phyloP scores from a whole-genome alignment of 2,329 filamentous ascomycete genomes.

The Pseudogymnoascus sp. region DNA sequence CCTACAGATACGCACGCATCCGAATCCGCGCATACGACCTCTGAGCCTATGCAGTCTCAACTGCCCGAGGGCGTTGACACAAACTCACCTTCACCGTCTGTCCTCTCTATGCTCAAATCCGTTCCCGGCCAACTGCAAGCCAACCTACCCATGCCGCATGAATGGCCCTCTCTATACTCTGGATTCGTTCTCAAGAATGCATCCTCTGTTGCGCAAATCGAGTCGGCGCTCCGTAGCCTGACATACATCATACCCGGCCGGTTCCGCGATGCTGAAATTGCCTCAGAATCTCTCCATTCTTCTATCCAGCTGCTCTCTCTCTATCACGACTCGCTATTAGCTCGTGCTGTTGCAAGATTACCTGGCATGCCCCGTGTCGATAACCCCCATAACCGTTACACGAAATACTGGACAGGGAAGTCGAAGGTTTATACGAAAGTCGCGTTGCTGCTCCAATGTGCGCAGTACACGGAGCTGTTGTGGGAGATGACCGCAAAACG shows the following conservation, averaged over 20 bases:
- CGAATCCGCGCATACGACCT: not conserved
- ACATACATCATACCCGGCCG: constrained; percentile 94
- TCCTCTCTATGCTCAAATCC: not conserved
- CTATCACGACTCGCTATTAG: constrained; percentile 84
- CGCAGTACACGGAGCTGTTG: constrained; percentile 91
- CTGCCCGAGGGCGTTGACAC: not conserved
- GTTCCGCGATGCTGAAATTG: constrained; percentile 86
- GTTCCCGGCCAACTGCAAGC: constrained; percentile 29
- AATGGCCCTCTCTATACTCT: constrained; percentile 65
- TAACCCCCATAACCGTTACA: constrained; percentile 57
- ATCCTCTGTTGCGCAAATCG: constrained; percentile 87
- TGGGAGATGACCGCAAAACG: constrained; percentile 96
- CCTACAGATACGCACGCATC: not conserved
- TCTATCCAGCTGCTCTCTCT: constrained; percentile 82
- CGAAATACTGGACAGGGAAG: constrained; percentile 55
- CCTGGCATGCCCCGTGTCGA: constrained; percentile 41
- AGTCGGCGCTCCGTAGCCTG: constrained; percentile 82
- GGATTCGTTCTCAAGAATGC: constrained; percentile 94
- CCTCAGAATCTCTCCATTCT: constrained; percentile 85
- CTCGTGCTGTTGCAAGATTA: constrained; percentile 52
- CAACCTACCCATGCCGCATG: constrained; percentile 50
- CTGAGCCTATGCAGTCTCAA: not conserved
- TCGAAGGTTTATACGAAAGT: constrained; percentile 69
- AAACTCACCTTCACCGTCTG: not conserved
- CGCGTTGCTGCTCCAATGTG: constrained; percentile 75